These are phyloP conservation scores for Penicillium glabrum DNA, from an alignment of 2,329 filamentous ascomycete species.

Conservation along the genomic window DNA sequence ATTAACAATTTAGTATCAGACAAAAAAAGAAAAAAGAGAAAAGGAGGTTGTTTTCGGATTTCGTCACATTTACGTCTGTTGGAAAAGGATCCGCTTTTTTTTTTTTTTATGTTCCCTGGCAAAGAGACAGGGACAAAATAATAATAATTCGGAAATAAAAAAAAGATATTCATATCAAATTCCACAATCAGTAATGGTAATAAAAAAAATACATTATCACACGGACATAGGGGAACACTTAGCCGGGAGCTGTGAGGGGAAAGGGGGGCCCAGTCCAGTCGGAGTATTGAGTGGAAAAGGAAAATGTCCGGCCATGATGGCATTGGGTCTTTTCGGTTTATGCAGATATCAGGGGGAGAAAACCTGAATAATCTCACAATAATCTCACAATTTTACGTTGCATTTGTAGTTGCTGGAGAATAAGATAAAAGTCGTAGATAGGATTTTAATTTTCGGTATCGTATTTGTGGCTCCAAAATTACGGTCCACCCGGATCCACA, in stretches of 20 bases:
- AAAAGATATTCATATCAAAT: background rate
- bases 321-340: background rate
- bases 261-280: conserved; percentile 25
- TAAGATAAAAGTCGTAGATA: background rate
- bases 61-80: conserved; percentile 1
- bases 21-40: background rate
- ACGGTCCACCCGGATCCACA: conserved; percentile 30
- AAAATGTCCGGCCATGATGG: conserved; percentile 17
- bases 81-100: background rate
- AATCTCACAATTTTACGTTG: background rate
- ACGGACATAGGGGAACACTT: conserved; percentile 15
- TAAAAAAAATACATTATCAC: conserved; percentile 11
- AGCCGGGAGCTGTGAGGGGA: conserved; percentile 19
- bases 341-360: background rate
- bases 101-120: background rate
- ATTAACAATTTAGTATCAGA: background rate
- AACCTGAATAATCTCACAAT: background rate
- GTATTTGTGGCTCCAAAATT: conserved; percentile 13
- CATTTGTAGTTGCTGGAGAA: background rate
- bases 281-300: conserved; percentile 22
- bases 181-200: background rate
- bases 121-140: background rate
- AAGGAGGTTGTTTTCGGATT: background rate
- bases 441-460: background rate
- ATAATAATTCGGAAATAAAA: conserved; percentile 1